Evolutionary conservation across 192 early-diverging fungal species (phyloP), one percentile per base, ranked within the genome.

Genomic region (Funneliformis geosporum): DNA sequence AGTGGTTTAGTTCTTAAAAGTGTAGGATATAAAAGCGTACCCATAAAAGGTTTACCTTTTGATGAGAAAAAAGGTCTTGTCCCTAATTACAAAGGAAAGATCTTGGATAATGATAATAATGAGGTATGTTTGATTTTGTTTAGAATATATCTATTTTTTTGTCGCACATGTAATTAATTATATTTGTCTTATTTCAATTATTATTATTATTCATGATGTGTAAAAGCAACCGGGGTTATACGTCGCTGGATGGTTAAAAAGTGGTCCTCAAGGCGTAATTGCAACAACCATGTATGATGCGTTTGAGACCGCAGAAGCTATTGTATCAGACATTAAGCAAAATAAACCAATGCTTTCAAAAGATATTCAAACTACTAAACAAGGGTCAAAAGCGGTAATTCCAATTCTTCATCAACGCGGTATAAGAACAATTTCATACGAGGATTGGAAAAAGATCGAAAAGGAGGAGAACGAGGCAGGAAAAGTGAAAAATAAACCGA

Each of bases 231-330:
- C 91, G 16, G 93, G 95, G 0, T 76, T 99, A 39, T 99, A 99
- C 80, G 94, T 92, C 0, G 81, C 96, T 2, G 96, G 96, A 7
- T 99, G 98, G 98, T 79, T 97, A n/a, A 99, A 98, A 81, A 91
- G 93, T 28, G 98, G 98, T 0, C 95, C 97, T 27, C 90, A 90
- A 3, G 98, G 97, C 4, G 96, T 97, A 11, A 96, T 99, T 81
- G 96, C 96, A 2, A 87, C 95, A 0, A 99, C 98, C 7, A 96
- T 99, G 95, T 90, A 90, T 55, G 95, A 97, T 77, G 95, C 95
- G 1, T 92, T 95, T 78, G 94, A 97, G 76, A 99, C 98, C 0
- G 96, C 94, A 4, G 91, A 94, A 39, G 86, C 90, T 0, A 87
- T 97, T 38, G 74, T 94, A 21, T 80, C 85, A 43, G 94, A 95